Evolutionary conservation across 148 eudicot species (phyloP), one percentile per base, ranked within the genome.

Genomic region (Chenopodium formosanum): DNA sequence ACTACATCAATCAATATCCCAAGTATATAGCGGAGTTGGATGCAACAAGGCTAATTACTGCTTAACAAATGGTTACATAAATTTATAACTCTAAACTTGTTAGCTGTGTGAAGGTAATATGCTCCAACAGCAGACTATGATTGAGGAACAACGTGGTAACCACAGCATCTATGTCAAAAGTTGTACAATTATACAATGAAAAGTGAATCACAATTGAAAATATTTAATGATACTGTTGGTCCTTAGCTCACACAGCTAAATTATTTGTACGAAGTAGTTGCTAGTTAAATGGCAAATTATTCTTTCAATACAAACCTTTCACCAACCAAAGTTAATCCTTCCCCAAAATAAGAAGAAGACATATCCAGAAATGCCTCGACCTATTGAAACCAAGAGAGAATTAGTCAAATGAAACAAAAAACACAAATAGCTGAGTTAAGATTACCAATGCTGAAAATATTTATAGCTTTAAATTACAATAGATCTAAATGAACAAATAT

Each of bases 261-360:
- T 56, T 7, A 29, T 44, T 37, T 25, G 44, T 17, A 56, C 5
- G 6, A 2, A 14, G 0, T 56, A 73, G 32, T 67, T 78, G 79
- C 7, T 37, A 37, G 44, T 37, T 37, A 50, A 40, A 22, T 65
- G n/a, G 4, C 3, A 7, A 5, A 70, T 34, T 1, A 8, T 23
- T n/a, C 58, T 20, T 34, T 78, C 37, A 17, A 29, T 72, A 83
- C 89, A 69, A 71, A 92, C 97, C 97, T 90, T 77, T 92, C 90
- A 46, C 87, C 95, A 64, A 93, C 81, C 81, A 95, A 92, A 80
- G 97, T 90, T 80, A 95, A 84, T 82, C 98, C 97, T 88, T 95
- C 97, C 77, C 96, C 98, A 76, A 95, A 95, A 75, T 83, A 50
- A 78, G 91, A 80, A 23, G 74, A 1, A 44, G 84, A 88, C 98